A percentile compares a stretch with the other conserved stretches of the same genome.
Conservation (phyloP, 2,329 filamentous ascomycete genomes). For the Venturia effusa region DNA sequence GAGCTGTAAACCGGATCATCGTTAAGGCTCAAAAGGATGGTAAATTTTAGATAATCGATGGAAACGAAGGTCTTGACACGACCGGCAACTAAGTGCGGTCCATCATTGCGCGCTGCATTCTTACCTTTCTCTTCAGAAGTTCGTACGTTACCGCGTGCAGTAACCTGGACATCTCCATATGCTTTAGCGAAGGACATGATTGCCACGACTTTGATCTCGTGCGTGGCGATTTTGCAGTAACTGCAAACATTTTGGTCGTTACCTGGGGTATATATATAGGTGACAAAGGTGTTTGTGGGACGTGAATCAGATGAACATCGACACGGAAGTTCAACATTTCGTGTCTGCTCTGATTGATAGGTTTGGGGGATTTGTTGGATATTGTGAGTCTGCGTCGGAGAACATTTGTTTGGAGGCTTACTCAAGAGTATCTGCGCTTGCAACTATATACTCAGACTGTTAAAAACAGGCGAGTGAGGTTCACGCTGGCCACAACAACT, state of each 20-base stretch:
- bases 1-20: background rate
- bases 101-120: background rate
- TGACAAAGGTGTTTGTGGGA: background rate
- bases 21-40: background rate
- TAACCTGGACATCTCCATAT: background rate
- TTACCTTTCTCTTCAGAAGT: background rate
- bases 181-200: background rate
- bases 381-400: too few relatives aligned
- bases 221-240: background rate
- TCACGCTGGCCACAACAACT: too few relatives aligned
- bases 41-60: background rate
- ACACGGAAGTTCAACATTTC: background rate
- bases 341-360: too few relatives aligned
- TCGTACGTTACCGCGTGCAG: background rate
- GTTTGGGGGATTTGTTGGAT: background rate
- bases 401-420: too few relatives aligned
- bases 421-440: too few relatives aligned
- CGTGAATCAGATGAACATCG: background rate
- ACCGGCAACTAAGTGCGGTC: background rate
- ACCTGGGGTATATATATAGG: background rate
- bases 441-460: too few relatives aligned
- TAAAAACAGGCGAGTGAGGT: too few relatives aligned
- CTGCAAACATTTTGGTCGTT: background rate
- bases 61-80: background rate
- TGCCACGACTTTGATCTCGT: background rate